Percentiles rank a stretch among this genome's conserved stretches.
Evolutionary conservation across 352 stramenopile genomes (phyloP).

Genomic region (Blastocystis sp.): DNA sequence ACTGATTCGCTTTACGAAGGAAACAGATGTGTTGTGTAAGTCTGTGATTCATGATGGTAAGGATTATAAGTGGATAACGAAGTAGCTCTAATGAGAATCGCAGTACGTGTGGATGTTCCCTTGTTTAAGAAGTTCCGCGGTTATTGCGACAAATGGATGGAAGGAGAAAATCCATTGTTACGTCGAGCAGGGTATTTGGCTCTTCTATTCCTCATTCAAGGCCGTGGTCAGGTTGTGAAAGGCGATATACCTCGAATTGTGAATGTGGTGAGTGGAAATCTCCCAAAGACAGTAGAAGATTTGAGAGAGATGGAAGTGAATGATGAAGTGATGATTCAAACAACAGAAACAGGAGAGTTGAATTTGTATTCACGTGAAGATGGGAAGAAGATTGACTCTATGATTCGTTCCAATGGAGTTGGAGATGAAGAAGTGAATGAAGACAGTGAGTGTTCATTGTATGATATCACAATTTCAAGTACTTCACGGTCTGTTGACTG

Average conservation of each 20-base stretch:
- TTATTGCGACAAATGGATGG: conserved; percentile 21
- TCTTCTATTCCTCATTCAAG: conserved; percentile 37
- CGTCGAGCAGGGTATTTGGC: neutral
- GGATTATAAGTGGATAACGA: neutral
- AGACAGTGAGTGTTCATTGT: neutral
- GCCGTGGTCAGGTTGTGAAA: conserved; percentile 15
- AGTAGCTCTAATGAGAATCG: conserved; percentile 3
- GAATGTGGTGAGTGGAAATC: neutral
- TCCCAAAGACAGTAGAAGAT: neutral
- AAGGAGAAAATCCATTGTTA: neutral
- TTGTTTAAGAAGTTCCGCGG: conserved; percentile 13
- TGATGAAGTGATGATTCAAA: neutral
- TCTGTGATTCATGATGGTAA: neutral
- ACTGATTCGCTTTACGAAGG: conserved; percentile 77
- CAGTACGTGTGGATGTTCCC: neutral
- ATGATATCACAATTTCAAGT: neutral
- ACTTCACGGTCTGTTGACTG: neutral
- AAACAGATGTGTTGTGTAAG: conserved; percentile 63
- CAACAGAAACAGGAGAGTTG: neutral
- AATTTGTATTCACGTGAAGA: neutral
- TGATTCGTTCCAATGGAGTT: neutral
- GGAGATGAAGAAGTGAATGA: neutral
- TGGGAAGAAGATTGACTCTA: neutral
- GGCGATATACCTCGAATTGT: conserved; percentile 24
- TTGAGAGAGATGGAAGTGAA: neutral